phyloP scores from a whole-genome alignment of 495 filamentous ascomycete species.

The Parathielavia appendiculata region DNA sequence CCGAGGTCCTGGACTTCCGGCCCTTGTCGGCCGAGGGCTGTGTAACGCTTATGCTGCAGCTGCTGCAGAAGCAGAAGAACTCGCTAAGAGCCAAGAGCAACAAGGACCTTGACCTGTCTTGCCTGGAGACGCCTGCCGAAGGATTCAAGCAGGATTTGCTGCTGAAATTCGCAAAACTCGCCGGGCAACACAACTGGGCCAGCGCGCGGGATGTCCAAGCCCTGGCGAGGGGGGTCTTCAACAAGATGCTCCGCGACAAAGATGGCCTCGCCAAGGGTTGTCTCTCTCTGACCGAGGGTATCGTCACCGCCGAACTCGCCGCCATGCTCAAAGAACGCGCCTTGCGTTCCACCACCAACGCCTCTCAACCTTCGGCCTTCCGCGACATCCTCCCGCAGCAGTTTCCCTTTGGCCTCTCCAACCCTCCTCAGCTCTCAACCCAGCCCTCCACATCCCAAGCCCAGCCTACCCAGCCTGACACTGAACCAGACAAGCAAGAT shows the following conservation, averaged over 20 bases:
- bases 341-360: slow-evolving; percentile 15
- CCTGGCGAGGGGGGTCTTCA: slow-evolving; percentile 49
- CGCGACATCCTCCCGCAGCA: not conserved
- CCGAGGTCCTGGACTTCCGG: slow-evolving; percentile 51
- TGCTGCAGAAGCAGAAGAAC: slow-evolving; percentile 19
- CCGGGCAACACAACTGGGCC: slow-evolving; percentile 53
- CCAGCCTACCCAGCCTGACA: not conserved
- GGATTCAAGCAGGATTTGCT: slow-evolving; percentile 27
- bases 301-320: slow-evolving; percentile 36
- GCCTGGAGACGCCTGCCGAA: slow-evolving; percentile 30
- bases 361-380: not conserved
- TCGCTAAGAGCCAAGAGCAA: slow-evolving; percentile 25
- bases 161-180: slow-evolving; percentile 39
- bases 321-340: slow-evolving; percentile 45
- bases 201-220: slow-evolving; percentile 64
- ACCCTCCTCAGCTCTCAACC: not conserved
- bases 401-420: not conserved
- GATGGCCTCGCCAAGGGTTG: slow-evolving; percentile 17
- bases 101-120: slow-evolving; percentile 36
- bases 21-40: slow-evolving; percentile 42
- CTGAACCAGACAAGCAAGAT: not conserved
- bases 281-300: slow-evolving; percentile 29
- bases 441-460: not conserved
- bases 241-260: slow-evolving; percentile 36
- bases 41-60: slow-evolving; percentile 35